phyloP scores from a whole-genome alignment of 2,329 filamentous ascomycete species.

The Claviceps fusiformis region DNA sequence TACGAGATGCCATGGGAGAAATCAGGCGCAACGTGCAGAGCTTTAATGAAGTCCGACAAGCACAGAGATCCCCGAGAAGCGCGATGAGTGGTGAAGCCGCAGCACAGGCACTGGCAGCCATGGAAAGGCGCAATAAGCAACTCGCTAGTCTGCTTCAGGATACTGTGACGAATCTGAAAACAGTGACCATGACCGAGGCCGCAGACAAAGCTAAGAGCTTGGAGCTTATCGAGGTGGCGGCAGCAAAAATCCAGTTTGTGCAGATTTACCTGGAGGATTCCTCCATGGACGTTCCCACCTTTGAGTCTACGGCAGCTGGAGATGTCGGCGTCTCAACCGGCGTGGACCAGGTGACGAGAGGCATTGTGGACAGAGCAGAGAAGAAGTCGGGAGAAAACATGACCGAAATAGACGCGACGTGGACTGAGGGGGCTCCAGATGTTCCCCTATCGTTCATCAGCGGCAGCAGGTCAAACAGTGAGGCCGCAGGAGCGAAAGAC shows the following conservation, averaged over 20 bases:
- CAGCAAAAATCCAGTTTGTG: constrained; percentile 52
- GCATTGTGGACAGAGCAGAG: neutral
- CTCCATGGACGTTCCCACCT: constrained; percentile 32
- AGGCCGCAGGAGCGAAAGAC: neutral
- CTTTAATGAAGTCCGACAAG: constrained; percentile 42
- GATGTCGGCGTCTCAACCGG: neutral
- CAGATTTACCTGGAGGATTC: constrained; percentile 48
- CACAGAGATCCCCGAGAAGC: constrained; percentile 24
- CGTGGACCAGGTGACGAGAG: neutral
- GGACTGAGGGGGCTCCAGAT: neutral
- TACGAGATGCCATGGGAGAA: constrained; percentile 70
- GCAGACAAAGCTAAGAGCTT: constrained; percentile 35
- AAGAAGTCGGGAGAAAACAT: neutral
- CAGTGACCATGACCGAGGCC: constrained; percentile 36
- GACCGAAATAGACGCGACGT: neutral
- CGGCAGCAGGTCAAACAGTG: neutral
- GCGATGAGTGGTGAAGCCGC: constrained; percentile 22
- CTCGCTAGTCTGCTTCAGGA: constrained; percentile 56
- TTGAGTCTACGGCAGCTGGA: neutral
- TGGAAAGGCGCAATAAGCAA: constrained; percentile 53
- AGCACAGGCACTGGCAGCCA: constrained; percentile 27
- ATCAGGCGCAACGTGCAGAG: constrained; percentile 62
- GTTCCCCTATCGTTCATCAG: neutral
- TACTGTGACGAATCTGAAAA: constrained; percentile 49
- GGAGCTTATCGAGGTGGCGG: constrained; percentile 43